A percentile compares a stretch with the other conserved stretches of the same genome.
These are phyloP conservation scores for Saccharomycopsis fermentans DNA, from an alignment of 805 yeast species.

Conservation along the genomic window DNA sequence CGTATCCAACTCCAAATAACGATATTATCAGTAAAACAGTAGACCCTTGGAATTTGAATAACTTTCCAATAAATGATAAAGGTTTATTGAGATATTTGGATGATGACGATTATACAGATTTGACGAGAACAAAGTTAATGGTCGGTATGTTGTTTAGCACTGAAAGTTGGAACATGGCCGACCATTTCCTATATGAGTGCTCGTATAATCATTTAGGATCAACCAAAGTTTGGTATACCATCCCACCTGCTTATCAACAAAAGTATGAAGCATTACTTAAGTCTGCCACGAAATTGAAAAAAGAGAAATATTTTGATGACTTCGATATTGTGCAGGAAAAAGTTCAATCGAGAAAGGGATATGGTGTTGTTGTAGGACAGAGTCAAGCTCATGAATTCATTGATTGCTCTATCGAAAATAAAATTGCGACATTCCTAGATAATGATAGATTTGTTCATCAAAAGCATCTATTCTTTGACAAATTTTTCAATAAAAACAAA, in stretches of 20 bases:
- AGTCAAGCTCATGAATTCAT: constrained; percentile 15
- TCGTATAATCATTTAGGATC: constrained; percentile 51
- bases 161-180: constrained; percentile 50
- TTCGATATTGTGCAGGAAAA: constrained; percentile 3
- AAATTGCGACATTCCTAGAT: constrained; percentile 25
- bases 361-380: constrained; percentile 1
- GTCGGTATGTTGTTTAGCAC: constrained; percentile 46
- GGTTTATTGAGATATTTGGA: constrained; percentile 40
- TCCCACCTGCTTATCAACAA: constrained; percentile 45
- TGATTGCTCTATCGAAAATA: constrained; percentile 27
- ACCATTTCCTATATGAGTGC: constrained; percentile 43
- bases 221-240: constrained; percentile 47
- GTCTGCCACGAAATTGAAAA: background rate
- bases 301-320: constrained; percentile 7
- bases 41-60: constrained; percentile 50
- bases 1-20: constrained; percentile 11
- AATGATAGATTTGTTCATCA: constrained; percentile 16
- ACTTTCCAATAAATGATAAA: constrained; percentile 39
- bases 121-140: constrained; percentile 35
- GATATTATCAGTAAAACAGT: background rate
- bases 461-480: constrained; percentile 3
- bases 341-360: background rate
- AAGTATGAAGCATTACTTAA: constrained; percentile 39
- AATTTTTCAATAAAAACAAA: constrained; percentile 10
- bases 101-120: constrained; percentile 32